Base-by-base conservation (phyloP, 2,329 filamentous ascomycete genomes). In the Pseudofabraea citricarpa region DNA sequence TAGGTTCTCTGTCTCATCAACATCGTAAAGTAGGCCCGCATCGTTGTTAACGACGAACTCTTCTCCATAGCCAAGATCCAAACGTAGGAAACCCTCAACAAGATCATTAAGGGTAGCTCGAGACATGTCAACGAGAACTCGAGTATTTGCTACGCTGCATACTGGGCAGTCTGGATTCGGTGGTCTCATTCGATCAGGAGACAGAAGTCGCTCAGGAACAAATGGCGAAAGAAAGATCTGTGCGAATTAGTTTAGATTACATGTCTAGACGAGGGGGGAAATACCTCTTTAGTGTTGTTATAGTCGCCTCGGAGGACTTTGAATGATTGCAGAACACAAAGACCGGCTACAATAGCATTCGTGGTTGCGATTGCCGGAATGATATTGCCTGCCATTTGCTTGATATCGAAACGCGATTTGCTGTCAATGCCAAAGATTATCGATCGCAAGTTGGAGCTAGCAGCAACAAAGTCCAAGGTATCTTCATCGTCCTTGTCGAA, bases 371-470 rank as follows among this genome's bases (percentile, higher is more conserved):
- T 98, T 2, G 93, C 93, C 1, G 93, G 93, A 48, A 98, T 98
- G 57, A 98, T 98, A 62, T 98, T 98, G 42, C 93, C 93, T 4
- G 93, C 93, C 91, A 97, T 98, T 67, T 98, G 87, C 69, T 98
- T 98, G 57, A 93, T 90, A 60, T 97, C 90, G 59, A 97, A 98
- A 46, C 94, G 89, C 18, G 90, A 95, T 63, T 89, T 91, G 4
- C 73, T 69, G 42, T 91, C 86, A 45, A 98, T 95, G 44, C 83
- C 85, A 60, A 98, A 98, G n/a, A 95, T 75, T 19, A 79, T 73
- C 1, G 91, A 93, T 35, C 93, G 81, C 19, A 98, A 78, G 58
- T 98, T 98, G 22, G 91, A 89, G 54, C 85, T 88, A 1, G 93
- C 82, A 1, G 90, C 79, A 6, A 98, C 93, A 62, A 98, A 97